Conservation (phyloP, 768 basidiomycete species). For the Termitomyces sp. region DNA sequence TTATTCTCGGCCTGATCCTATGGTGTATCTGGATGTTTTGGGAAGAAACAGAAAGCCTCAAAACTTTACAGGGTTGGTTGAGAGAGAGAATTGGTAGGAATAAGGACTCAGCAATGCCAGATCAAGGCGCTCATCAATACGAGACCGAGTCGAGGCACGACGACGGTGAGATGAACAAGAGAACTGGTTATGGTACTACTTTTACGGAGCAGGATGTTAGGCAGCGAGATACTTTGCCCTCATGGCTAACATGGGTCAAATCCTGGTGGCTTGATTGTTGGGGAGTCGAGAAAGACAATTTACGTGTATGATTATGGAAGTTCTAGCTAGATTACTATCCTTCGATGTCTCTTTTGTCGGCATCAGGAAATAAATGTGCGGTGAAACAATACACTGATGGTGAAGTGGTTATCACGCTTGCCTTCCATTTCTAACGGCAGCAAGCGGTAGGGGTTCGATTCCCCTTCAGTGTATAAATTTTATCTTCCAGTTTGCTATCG, state of each 20-base stretch:
- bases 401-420: constrained; percentile 82
- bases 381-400: background rate
- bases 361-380: no score
- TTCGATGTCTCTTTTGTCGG: no score
- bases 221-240: background rate
- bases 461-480: constrained; percentile 32
- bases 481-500: no score
- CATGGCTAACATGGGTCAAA: background rate
- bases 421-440: constrained; percentile 55
- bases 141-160: background rate
- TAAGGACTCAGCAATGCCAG: background rate
- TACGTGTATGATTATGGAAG: background rate
- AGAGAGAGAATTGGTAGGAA: background rate
- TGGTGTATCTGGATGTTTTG: constrained; percentile 1
- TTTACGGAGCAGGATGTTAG: background rate
- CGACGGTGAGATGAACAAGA: background rate
- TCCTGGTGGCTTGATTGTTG: background rate
- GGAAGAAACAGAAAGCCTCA: background rate
- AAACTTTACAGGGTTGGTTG: background rate
- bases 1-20: background rate
- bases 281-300: background rate
- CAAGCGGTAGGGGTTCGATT: constrained; percentile 49
- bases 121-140: background rate
- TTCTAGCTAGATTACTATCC: no score
- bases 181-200: background rate